Conservation (phyloP, 768 basidiomycete species). For the Leccinum sublutescens region DNA sequence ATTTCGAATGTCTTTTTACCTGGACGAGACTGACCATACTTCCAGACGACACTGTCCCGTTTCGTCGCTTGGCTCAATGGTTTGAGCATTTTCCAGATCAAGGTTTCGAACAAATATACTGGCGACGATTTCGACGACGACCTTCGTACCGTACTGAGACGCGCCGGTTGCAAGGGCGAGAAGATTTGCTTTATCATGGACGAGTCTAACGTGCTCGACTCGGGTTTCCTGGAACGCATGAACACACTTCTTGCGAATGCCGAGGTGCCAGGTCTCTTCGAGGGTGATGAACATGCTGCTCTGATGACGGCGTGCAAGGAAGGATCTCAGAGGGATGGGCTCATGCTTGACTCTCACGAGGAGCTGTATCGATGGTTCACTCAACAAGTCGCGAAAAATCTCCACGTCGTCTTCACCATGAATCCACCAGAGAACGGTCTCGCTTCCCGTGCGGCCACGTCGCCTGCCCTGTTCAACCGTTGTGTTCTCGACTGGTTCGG, state of each 20-base stretch:
- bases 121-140: constrained; percentile 99
- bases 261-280: constrained; percentile 99
- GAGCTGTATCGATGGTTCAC: constrained; percentile 99
- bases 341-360: constrained; percentile 98
- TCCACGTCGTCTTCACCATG: constrained; percentile 99
- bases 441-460: constrained; percentile 94
- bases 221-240: constrained; percentile 99
- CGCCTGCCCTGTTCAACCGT: constrained; percentile 97
- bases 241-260: constrained; percentile 98
- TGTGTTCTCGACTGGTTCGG: constrained; percentile 99
- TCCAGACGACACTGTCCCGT: constrained; percentile 91
- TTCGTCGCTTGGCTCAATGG: constrained; percentile 99
- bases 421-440: constrained; percentile 96
- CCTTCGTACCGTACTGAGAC: constrained; percentile 88
- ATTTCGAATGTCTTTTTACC: not conserved
- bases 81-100: constrained; percentile 98
- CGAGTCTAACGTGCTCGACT: constrained; percentile 98
- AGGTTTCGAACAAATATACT: constrained; percentile 98
- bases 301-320: constrained; percentile 99
- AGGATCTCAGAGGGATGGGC: constrained; percentile 96
- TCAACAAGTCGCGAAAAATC: constrained; percentile 94
- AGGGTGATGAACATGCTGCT: constrained; percentile 98
- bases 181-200: constrained; percentile 99
- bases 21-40: constrained; percentile 13
- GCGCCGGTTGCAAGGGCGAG: constrained; percentile 96